These are phyloP conservation scores for Keithomyces neogunnii DNA, from an alignment of 2,329 filamentous ascomycete genomes.

Conservation along the genomic window DNA sequence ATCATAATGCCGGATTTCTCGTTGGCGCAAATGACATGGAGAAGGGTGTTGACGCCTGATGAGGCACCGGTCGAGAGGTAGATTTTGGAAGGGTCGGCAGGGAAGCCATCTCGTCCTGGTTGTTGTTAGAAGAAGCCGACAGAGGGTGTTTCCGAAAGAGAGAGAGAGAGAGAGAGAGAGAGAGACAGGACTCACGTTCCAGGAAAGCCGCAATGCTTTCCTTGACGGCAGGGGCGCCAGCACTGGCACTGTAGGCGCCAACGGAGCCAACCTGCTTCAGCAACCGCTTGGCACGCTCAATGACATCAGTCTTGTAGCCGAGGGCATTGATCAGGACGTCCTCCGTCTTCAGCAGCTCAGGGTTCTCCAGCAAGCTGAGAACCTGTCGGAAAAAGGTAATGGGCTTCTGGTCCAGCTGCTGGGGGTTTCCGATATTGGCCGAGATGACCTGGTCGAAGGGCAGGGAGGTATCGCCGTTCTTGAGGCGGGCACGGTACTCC, in stretches of 20 bases:
- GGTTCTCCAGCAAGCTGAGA: conserved; percentile 86
- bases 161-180: background rate
- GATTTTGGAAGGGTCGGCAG: conserved; percentile 70
- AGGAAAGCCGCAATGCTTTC: conserved; percentile 90
- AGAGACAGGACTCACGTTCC: conserved; percentile 52
- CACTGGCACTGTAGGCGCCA: conserved; percentile 92
- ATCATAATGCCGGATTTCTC: conserved; percentile 78
- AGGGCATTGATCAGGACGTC: conserved; percentile 66
- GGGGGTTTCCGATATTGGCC: conserved; percentile 98
- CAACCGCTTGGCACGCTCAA: conserved; percentile 74
- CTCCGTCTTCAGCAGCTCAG: conserved; percentile 71
- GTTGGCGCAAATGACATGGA: conserved; percentile 77
- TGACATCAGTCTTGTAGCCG: conserved; percentile 83
- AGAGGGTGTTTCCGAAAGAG: background rate
- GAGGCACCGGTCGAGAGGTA: conserved; percentile 91
- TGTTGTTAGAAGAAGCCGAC: background rate
- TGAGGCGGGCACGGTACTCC: conserved; percentile 70
- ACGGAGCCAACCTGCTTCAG: conserved; percentile 81
- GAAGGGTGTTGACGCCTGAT: conserved; percentile 86
- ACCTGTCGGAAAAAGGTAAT: conserved; percentile 99
- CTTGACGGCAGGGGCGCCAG: conserved; percentile 77
- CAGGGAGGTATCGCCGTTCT: conserved; percentile 48
- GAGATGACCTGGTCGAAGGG: conserved; percentile 90
- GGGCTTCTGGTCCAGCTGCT: conserved; percentile 97
- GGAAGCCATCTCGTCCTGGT: conserved; percentile 75